Evolutionary conservation across 176 grass and related monocot genomes (phyloP).

Genomic region (Lolium multiflorum): DNA sequence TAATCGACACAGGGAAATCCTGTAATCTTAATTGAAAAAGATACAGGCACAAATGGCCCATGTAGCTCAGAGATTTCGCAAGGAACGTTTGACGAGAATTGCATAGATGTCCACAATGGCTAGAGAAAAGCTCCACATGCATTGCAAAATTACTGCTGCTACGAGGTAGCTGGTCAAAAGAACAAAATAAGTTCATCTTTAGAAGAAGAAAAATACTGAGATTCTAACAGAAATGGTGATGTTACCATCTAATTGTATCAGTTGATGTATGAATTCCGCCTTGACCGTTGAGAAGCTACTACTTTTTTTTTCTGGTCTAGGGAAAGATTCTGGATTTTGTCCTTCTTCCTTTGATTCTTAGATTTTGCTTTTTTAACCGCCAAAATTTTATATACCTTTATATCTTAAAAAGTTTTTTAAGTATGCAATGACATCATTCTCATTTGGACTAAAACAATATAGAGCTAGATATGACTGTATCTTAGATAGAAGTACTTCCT

Average conservation of each 20-base stretch:
- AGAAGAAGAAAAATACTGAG: not conserved
- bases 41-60: no score
- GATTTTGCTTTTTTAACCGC: not conserved
- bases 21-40: not conserved
- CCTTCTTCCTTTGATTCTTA: no score
- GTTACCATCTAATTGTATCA: not conserved
- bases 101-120: conserved; percentile 91
- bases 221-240: not conserved
- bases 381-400: no score
- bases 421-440: no score
- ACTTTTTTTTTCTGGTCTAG: no score
- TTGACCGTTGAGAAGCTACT: no score
- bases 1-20: not conserved
- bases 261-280: no score
- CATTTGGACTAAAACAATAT: no score
- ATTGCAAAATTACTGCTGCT: conserved; percentile 83
- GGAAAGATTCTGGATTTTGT: no score
- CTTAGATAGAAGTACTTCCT: no score
- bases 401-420: no score
- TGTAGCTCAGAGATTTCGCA: conserved; percentile 56
- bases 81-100: conserved; percentile 85
- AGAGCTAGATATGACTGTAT: no score
- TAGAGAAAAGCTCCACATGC: conserved; percentile 81
- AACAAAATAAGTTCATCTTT: conserved; percentile 34
- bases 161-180: conserved; percentile 75